phyloP scores from a whole-genome alignment of 2,329 filamentous ascomycete genomes.

The Berkeleyomyces rouxiae region DNA sequence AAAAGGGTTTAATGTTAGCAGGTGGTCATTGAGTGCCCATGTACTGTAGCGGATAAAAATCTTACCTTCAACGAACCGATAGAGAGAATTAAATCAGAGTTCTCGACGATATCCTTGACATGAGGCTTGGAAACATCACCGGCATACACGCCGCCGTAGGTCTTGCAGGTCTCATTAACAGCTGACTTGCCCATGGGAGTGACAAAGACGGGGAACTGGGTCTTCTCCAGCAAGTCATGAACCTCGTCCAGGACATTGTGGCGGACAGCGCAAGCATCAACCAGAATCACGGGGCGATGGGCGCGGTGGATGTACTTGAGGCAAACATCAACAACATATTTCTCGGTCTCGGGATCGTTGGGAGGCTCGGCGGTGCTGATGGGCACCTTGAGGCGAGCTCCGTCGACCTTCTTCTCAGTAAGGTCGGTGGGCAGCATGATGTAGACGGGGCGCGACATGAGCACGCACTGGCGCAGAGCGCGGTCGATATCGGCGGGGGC shows the following conservation, averaged over 20 bases:
- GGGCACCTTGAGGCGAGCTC: slow-evolving; percentile 49
- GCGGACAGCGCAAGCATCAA: slow-evolving; percentile 69
- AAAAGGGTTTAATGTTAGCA: not conserved
- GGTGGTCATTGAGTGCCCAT: not conserved
- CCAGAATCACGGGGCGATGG: slow-evolving; percentile 59
- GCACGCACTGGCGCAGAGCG: slow-evolving; percentile 56
- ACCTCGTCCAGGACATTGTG: slow-evolving; percentile 59
- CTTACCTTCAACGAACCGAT: slow-evolving; percentile 44
- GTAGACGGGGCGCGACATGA: slow-evolving; percentile 64
- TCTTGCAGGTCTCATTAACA: slow-evolving; percentile 58
- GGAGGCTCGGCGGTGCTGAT: slow-evolving; percentile 47
- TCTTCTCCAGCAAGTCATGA: slow-evolving; percentile 54
- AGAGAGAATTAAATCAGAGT: slow-evolving; percentile 52
- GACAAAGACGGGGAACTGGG: slow-evolving; percentile 66
- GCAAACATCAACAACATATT: slow-evolving; percentile 69
- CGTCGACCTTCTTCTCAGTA: slow-evolving; percentile 59
- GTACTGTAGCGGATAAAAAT: not conserved
- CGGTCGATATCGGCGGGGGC: slow-evolving; percentile 64
- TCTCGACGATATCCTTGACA: slow-evolving; percentile 48
- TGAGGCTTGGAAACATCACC: slow-evolving; percentile 55
- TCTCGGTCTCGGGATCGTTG: slow-evolving; percentile 56
- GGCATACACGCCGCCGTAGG: slow-evolving; percentile 71
- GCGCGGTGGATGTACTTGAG: slow-evolving; percentile 56
- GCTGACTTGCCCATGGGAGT: slow-evolving; percentile 81
- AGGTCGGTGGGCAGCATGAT: slow-evolving; percentile 72